These are phyloP conservation scores for Colletotrichum ledebouriae DNA, from an alignment of 2,329 filamentous ascomycete genomes.

Conservation along the genomic window DNA sequence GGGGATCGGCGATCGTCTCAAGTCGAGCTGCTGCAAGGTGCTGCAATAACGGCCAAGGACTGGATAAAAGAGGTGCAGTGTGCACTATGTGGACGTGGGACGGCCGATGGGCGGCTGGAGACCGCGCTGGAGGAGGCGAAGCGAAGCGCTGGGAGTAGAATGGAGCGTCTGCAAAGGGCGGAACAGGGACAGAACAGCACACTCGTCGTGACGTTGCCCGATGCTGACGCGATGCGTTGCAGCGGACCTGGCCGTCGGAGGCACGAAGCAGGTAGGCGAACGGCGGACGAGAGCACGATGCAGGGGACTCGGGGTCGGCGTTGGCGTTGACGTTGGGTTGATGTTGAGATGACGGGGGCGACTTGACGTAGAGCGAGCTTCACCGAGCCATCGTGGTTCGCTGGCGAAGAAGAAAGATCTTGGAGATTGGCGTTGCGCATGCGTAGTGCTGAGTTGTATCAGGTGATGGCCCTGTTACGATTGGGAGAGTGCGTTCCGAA, in stretches of 20 bases:
- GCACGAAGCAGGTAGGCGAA: neutral
- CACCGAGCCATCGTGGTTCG: neutral
- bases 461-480: slow-evolving; percentile 21
- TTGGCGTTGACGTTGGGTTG: slow-evolving; percentile 1
- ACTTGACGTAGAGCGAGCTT: too few relatives aligned
- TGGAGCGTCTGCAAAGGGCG: slow-evolving; percentile 7
- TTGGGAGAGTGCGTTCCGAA: slow-evolving; percentile 2
- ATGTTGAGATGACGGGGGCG: neutral
- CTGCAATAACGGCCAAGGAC: neutral
- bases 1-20: slow-evolving; percentile 42
- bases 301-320: slow-evolving; percentile 11
- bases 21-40: slow-evolving; percentile 23
- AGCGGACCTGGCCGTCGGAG: slow-evolving; percentile 22
- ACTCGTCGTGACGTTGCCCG: slow-evolving; percentile 22
- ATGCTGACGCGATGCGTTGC: slow-evolving; percentile 16
- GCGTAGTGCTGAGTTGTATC: slow-evolving; percentile 7
- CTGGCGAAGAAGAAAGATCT: neutral
- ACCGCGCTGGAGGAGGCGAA: slow-evolving; percentile 5
- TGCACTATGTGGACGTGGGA: neutral
- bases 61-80: neutral
- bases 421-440: neutral
- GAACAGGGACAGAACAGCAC: slow-evolving; percentile 20
- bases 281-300: slow-evolving; percentile 11
- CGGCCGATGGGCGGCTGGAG: slow-evolving; percentile 6
- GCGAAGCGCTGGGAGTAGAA: slow-evolving; percentile 1